These are phyloP conservation scores for Xylariaceae sp. DNA, from an alignment of 2,329 filamentous ascomycete genomes.

Conservation along the genomic window DNA sequence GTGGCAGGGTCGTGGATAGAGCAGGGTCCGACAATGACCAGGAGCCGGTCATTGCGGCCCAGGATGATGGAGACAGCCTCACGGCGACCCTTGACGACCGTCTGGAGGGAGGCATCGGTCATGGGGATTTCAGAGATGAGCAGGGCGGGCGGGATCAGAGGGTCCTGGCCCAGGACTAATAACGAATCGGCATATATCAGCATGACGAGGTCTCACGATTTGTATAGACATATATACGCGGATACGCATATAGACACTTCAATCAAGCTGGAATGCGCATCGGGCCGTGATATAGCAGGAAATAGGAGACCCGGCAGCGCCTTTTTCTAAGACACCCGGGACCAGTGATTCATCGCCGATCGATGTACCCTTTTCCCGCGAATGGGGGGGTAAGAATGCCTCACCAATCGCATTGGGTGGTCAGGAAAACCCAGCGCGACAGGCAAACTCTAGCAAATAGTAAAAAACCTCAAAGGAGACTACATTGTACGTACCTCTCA, in stretches of 20 bases:
- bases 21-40: slow-evolving; percentile 93
- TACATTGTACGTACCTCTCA: slow-evolving; percentile 37
- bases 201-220: slow-evolving; percentile 20
- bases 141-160: slow-evolving; percentile 82
- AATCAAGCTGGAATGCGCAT: not conserved
- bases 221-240: not conserved
- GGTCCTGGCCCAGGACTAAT: slow-evolving; percentile 87
- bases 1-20: slow-evolving; percentile 91
- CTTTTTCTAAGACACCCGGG: not conserved
- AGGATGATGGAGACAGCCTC: slow-evolving; percentile 71
- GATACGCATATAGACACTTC: not conserved
- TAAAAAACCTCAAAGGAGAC: not conserved
- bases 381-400: not conserved
- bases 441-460: not conserved
- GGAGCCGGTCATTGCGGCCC: slow-evolving; percentile 75
- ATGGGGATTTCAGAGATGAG: slow-evolving; percentile 82
- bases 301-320: not conserved
- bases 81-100: slow-evolving; percentile 66
- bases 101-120: slow-evolving; percentile 57
- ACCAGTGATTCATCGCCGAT: not conserved
- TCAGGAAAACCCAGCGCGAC: not conserved
- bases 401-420: not conserved
- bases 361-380: not conserved
- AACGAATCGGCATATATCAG: slow-evolving; percentile 29
- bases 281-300: not conserved